Evolutionary conservation across 495 filamentous ascomycete genomes (phyloP).

Genomic region (Penicillium daleae): DNA sequence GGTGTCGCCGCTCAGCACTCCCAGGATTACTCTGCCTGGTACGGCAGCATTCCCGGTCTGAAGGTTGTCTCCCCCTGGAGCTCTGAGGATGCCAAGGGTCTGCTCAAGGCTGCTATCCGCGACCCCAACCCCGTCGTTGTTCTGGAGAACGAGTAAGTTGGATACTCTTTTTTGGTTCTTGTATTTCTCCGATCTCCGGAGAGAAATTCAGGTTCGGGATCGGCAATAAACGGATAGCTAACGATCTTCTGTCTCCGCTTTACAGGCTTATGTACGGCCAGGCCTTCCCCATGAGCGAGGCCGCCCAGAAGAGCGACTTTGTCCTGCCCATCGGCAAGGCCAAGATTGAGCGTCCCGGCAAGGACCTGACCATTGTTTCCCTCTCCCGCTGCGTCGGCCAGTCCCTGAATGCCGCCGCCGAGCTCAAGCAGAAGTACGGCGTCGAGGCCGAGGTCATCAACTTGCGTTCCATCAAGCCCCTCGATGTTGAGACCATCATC

Average conservation of each 20-base stretch:
- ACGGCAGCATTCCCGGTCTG: conserved; percentile 94
- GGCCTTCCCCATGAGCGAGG: conserved; percentile 93
- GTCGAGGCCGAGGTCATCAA: conserved; percentile 97
- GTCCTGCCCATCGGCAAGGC: conserved; percentile 97
- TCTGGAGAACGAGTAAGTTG: conserved; percentile 87
- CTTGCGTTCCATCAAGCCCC: conserved; percentile 92
- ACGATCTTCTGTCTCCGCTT: conserved; percentile 7
- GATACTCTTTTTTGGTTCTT: neutral
- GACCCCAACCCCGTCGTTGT: conserved; percentile 96
- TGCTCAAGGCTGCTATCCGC: conserved; percentile 95
- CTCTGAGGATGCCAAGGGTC: conserved; percentile 96
- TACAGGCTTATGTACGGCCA: conserved; percentile 85
- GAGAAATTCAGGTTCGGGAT: conserved; percentile 3
- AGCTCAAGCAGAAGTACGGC: conserved; percentile 93
- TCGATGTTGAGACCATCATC: conserved; percentile 92
- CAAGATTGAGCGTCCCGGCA: conserved; percentile 95
- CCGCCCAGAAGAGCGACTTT: conserved; percentile 92
- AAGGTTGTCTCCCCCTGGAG: conserved; percentile 97
- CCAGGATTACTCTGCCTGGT: conserved; percentile 98
- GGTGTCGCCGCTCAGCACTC: conserved; percentile 98
- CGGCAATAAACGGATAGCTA: conserved; percentile 22
- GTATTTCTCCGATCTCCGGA: neutral
- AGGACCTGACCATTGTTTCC: conserved; percentile 93
- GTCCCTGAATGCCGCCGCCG: conserved; percentile 83
- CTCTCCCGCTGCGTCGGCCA: conserved; percentile 95